Percentiles rank a stretch among this genome's conserved stretches.
Conservation (phyloP, 2,329 filamentous ascomycete species). For the Trichophyton schoenleinii region DNA sequence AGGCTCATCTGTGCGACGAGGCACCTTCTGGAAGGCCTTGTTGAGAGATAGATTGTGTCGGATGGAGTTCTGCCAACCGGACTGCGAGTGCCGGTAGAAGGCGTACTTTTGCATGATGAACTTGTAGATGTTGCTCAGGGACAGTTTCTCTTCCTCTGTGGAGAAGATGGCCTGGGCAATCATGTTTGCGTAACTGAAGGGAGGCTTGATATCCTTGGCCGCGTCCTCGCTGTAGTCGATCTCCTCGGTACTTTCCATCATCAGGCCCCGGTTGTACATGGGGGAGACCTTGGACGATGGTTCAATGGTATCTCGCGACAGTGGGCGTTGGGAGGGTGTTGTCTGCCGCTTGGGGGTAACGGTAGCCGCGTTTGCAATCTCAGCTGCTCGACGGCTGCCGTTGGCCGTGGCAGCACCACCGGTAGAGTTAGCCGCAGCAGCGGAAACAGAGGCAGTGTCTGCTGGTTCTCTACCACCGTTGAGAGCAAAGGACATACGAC, state of each 20-base stretch:
- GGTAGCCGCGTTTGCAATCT: not conserved
- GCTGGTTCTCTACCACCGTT: slow-evolving; percentile 10
- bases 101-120: slow-evolving; percentile 87
- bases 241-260: slow-evolving; percentile 42
- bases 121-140: slow-evolving; percentile 81
- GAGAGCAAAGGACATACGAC: slow-evolving; percentile 4
- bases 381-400: slow-evolving; percentile 1
- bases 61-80: slow-evolving; percentile 98
- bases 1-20: slow-evolving; percentile 83
- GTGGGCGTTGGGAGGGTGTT: slow-evolving; percentile 14
- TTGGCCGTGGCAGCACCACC: slow-evolving; percentile 7
- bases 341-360: slow-evolving; percentile 32
- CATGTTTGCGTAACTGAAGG: slow-evolving; percentile 91
- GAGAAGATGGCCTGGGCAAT: slow-evolving; percentile 93
- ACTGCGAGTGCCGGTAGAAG: slow-evolving; percentile 75
- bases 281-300: slow-evolving; percentile 31
- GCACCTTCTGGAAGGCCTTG: slow-evolving; percentile 87
- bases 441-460: too few relatives aligned
- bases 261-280: slow-evolving; percentile 38
- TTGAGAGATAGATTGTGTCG: slow-evolving; percentile 92
- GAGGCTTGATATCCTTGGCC: slow-evolving; percentile 84
- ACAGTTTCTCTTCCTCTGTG: slow-evolving; percentile 75
- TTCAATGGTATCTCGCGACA: slow-evolving; percentile 11
- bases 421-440: slow-evolving; percentile 4
- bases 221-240: slow-evolving; percentile 58